Conservation (phyloP, 352 stramenopile genomes). For the Phytophthora foliorum region DNA sequence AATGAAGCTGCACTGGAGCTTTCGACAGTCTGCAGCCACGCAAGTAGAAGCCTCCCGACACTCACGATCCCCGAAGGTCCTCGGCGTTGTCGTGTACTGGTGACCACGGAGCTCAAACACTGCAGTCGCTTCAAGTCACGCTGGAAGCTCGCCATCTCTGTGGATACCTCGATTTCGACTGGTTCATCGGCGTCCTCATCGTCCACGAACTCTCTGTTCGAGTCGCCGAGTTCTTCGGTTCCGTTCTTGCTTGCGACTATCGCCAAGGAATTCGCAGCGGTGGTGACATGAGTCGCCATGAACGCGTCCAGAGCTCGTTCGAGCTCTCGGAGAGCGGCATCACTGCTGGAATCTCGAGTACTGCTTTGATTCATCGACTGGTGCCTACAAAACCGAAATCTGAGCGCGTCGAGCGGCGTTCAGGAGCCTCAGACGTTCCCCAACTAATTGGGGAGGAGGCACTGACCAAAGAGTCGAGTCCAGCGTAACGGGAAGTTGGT, state of each 20-base stretch:
- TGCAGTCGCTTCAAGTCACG: conserved; percentile 41
- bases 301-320: conserved; percentile 70
- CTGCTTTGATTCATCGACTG: conserved; percentile 25
- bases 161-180: background rate
- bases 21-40: conserved; percentile 53
- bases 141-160: conserved; percentile 17
- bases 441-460: conserved; percentile 39
- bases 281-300: conserved; percentile 50
- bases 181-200: conserved; percentile 9
- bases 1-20: conserved; percentile 35
- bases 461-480: conserved; percentile 8
- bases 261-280: conserved; percentile 26
- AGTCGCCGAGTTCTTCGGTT: conserved; percentile 7
- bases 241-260: conserved; percentile 3
- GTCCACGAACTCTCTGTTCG: background rate
- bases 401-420: background rate
- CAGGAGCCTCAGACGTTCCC: conserved; percentile 4
- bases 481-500: conserved; percentile 21
- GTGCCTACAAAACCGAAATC: conserved; percentile 4
- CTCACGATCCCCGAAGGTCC: conserved; percentile 16
- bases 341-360: conserved; percentile 23
- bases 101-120: conserved; percentile 37
- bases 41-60: conserved; percentile 38
- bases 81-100: conserved; percentile 20
- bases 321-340: conserved; percentile 50